Evolutionary conservation across 331 rosid species (phyloP), one percentile per base, ranked within the genome.

Genomic region (Spiraea crenata): DNA sequence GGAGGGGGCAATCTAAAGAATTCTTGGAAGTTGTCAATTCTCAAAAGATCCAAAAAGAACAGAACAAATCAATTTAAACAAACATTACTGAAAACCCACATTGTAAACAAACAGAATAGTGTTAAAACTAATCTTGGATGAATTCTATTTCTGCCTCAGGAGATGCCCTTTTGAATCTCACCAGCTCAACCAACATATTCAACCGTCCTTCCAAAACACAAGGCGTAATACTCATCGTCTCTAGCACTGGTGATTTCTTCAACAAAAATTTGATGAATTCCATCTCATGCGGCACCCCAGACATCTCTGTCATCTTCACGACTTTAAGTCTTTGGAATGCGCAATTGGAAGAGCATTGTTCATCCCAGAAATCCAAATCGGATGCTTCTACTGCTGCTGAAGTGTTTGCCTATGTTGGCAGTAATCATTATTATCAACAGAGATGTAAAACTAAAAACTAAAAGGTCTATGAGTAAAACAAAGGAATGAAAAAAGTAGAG

Each of bases 141-240:
- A 91, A 95, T 58, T 76, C 0, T 74, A 89, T 73, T 84, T 83
- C 96, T 20, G 96, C 96, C 49, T 20, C 72, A 49, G 96, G 67
- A 63, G 99, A 95, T 63, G 99, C 96, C 57, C 98, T 81, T 55
- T 81, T 75, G 74, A 85, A 91, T 66, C 79, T 89, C 79, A 86
- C 74, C 88, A 95, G 75, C 68, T 91, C 92, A 14, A 79, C 73
- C 89, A 88, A 76, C 83, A 91, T 82, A 60, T 80, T 81, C 80
- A 89, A 31, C 37, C 77, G 82, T 69, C 74, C 82, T 50, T 85
- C 89, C 65, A 49, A 25, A 72, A 68, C 83, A 81, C 85, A 83
- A 11, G 96, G 91, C 54, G 13, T 46, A 58, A 91, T 67, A 72
- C 73, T 81, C 95, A 95, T 76, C 34, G 46, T 80, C 82, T 91